phyloP scores from a whole-genome alignment of 2,329 filamentous ascomycete genomes.

The Colletotrichum plurivorum region DNA sequence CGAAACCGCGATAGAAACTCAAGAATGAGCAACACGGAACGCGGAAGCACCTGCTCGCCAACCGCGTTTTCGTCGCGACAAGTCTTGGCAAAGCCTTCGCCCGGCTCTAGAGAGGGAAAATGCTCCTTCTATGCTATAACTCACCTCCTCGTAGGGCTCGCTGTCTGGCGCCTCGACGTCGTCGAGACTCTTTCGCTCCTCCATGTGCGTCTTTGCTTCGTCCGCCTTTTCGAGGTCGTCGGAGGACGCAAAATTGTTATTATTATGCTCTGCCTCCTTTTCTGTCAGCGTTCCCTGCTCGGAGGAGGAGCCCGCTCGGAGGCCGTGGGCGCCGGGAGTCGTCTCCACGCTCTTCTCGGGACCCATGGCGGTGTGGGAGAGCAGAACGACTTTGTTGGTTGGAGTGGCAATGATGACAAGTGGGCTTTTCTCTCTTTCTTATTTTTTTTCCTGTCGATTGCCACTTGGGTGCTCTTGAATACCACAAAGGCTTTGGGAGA shows the following conservation, averaged over 20 bases:
- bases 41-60: background rate
- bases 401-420: background rate
- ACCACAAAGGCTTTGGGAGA: background rate
- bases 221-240: constrained; percentile 17
- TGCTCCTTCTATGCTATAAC: background rate
- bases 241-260: constrained; percentile 1
- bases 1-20: no score
- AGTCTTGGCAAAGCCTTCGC: background rate
- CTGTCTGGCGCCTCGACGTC: constrained; percentile 36
- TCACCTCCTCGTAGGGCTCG: constrained; percentile 36
- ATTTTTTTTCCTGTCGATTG: background rate
- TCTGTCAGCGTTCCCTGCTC: constrained; percentile 26
- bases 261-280: constrained; percentile 15
- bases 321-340: constrained; percentile 26
- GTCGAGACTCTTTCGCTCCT: constrained; percentile 37
- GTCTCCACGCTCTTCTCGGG: constrained; percentile 30
- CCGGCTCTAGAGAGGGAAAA: background rate
- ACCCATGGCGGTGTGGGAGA: constrained; percentile 13
- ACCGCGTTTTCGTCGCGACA: background rate
- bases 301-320: constrained; percentile 25
- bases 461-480: background rate
- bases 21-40: no score
- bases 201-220: constrained; percentile 3
- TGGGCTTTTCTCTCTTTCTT: background rate
- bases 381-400: no score